phyloP scores from a whole-genome alignment of 108 stramenopile genomes.

The Skeletonema costatum region DNA sequence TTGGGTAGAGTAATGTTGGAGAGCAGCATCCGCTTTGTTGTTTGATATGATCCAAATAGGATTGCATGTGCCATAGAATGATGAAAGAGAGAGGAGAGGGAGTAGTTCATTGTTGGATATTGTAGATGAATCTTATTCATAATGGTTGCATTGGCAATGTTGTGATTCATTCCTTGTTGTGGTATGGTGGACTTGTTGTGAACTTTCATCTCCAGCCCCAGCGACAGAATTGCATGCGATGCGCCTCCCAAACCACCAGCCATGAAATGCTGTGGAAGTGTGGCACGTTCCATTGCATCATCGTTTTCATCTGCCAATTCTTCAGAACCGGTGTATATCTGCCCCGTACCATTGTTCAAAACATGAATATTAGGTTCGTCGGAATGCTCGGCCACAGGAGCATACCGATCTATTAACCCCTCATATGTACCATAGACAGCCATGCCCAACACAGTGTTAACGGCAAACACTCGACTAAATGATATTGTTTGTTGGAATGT shows the following conservation, averaged over 20 bases:
- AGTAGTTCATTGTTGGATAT: conserved; percentile 18
- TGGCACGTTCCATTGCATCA: conserved; percentile 44
- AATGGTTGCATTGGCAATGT: not conserved
- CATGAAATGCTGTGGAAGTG: conserved; percentile 48
- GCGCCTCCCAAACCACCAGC: conserved; percentile 57
- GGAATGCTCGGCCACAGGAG: not conserved
- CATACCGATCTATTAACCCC: conserved; percentile 36
- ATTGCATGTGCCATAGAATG: conserved; percentile 65
- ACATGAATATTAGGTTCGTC: conserved; percentile 3
- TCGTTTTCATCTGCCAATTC: not conserved
- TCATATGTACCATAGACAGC: conserved; percentile 73
- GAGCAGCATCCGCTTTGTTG: conserved; percentile 39
- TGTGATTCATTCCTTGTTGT: conserved; percentile 5
- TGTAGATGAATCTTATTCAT: conserved; percentile 9
- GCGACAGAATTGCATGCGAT: conserved; percentile 46
- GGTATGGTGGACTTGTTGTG: not conserved
- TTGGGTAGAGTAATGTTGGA: conserved; percentile 3
- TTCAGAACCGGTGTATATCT: not conserved
- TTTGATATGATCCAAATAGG: conserved; percentile 74
- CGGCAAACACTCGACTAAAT: conserved; percentile 30
- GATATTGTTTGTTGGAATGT: conserved; percentile 12
- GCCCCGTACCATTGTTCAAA: not conserved
- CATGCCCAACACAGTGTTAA: conserved; percentile 69
- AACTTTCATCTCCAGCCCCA: conserved; percentile 27
- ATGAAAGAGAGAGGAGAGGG: conserved; percentile 36